These are phyloP conservation scores for Stentor roeselii DNA, from an alignment of 73 alveolate genomes.

Conservation along the genomic window DNA sequence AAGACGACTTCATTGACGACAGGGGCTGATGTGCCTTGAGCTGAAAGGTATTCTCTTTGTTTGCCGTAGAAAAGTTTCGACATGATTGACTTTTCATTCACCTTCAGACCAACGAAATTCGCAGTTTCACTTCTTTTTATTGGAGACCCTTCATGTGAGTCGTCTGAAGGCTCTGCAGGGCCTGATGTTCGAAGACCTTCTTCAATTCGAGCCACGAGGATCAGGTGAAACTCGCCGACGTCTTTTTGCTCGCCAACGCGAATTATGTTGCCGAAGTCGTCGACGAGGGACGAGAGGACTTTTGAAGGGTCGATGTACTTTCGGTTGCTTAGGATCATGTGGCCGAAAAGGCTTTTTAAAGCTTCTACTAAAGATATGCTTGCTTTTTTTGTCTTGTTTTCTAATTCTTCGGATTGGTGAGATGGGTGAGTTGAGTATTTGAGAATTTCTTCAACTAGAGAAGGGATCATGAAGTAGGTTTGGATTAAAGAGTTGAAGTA, in stretches of 20 bases:
- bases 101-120: background rate
- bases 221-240: slow-evolving; percentile 78
- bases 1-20: background rate
- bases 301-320: slow-evolving; percentile 74
- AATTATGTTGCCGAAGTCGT: slow-evolving; percentile 70
- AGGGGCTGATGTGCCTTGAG: background rate
- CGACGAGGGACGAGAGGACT: slow-evolving; percentile 60
- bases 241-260: slow-evolving; percentile 78
- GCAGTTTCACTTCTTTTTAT: background rate
- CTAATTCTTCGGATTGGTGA: background rate
- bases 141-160: background rate
- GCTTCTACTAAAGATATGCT: slow-evolving; percentile 50
- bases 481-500: slow-evolving; percentile 75
- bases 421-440: slow-evolving; percentile 28
- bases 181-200: slow-evolving; percentile 53
- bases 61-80: background rate
- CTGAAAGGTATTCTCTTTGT: background rate
- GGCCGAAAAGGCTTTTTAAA: slow-evolving; percentile 46
- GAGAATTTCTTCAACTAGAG: slow-evolving; percentile 60
- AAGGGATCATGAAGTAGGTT: slow-evolving; percentile 65
- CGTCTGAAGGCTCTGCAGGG: background rate
- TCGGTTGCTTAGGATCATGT: slow-evolving; percentile 57
- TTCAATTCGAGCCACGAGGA: slow-evolving; percentile 67
- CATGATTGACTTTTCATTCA: background rate
- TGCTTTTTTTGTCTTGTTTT: background rate